A percentile compares a stretch with the other conserved stretches of the same genome.
Evolutionary conservation across 306 rosid species (phyloP).

Genomic region (Ormosia semicastrata): DNA sequence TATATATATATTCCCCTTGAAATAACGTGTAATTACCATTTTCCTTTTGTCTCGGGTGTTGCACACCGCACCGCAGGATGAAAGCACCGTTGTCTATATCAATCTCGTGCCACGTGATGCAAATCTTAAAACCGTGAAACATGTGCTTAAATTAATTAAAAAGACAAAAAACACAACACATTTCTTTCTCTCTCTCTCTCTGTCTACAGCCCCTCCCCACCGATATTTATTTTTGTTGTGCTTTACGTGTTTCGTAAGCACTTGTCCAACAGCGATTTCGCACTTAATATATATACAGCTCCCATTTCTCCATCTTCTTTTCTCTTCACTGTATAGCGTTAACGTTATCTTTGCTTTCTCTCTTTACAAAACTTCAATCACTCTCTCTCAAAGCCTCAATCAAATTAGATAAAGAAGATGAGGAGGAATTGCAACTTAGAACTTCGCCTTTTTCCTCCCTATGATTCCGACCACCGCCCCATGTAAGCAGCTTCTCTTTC

Average conservation of each 20-base stretch:
- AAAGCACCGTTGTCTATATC: not conserved
- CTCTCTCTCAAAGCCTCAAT: not conserved
- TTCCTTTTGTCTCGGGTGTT: not conserved
- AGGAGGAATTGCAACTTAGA: conserved; percentile 70
- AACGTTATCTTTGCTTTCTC: not conserved
- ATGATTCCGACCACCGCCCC: conserved; percentile 15
- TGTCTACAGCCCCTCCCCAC: not conserved
- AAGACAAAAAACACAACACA: not conserved
- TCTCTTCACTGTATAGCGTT: not conserved
- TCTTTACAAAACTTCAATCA: not conserved
- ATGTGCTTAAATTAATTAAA: not conserved
- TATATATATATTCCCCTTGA: no score
- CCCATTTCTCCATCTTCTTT: not conserved
- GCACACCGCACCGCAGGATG: not conserved
- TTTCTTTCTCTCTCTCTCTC: not conserved
- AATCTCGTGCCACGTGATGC: not conserved
- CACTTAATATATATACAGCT: not conserved
- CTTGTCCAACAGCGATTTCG: not conserved
- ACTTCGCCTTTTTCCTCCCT: conserved; percentile 56
- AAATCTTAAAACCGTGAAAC: not conserved
- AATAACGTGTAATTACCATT: no score
- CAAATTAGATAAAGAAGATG: conserved; percentile 12
- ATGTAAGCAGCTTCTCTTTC: not conserved
- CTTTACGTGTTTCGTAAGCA: conserved; percentile 25
- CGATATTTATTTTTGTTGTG: not conserved